Evolutionary conservation across 2,329 filamentous ascomycete genomes (phyloP).

Genomic region (Fusarium illudens): DNA sequence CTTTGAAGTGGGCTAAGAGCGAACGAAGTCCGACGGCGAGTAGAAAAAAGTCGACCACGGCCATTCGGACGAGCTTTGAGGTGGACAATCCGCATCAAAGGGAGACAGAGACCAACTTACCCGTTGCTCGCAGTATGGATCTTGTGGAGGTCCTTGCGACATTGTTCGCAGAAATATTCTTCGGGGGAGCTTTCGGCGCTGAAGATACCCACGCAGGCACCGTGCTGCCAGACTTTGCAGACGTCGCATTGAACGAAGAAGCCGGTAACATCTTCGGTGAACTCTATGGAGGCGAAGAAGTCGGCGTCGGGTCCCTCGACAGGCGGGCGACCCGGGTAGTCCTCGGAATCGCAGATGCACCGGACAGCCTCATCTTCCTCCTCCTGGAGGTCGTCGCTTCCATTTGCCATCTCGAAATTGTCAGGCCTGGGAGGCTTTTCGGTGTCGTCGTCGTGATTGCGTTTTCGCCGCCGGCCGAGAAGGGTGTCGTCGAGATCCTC

Average conservation of each 20-base stretch:
- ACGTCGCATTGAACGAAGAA: conserved; percentile 98
- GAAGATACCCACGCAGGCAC: conserved; percentile 96
- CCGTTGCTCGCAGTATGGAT: conserved; percentile 83
- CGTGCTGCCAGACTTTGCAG: conserved; percentile 99
- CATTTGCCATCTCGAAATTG: conserved; percentile 64
- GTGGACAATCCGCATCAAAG: not conserved
- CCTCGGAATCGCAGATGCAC: conserved; percentile 92
- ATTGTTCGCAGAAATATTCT: conserved; percentile 97
- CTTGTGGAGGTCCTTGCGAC: conserved; percentile 89
- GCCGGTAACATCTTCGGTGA: conserved; percentile 87
- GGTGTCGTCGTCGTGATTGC: conserved; percentile 71
- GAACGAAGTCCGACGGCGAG: not conserved
- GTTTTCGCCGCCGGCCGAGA: conserved; percentile 81
- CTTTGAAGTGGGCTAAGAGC: not conserved
- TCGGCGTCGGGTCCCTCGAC: conserved; percentile 67
- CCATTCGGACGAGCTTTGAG: not conserved
- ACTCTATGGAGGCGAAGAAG: conserved; percentile 66
- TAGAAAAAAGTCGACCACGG: not conserved
- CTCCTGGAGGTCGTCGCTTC: conserved; percentile 72
- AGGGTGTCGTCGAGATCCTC: conserved; percentile 75
- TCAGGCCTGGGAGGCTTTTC: conserved; percentile 57
- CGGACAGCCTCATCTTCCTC: conserved; percentile 94
- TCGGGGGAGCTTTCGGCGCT: conserved; percentile 92
- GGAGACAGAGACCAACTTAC: conserved; percentile 63
- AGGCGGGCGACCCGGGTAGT: conserved; percentile 86